Base-by-base conservation (phyloP, 1,139 yeast genomes). In the Candida neerlandica region DNA sequence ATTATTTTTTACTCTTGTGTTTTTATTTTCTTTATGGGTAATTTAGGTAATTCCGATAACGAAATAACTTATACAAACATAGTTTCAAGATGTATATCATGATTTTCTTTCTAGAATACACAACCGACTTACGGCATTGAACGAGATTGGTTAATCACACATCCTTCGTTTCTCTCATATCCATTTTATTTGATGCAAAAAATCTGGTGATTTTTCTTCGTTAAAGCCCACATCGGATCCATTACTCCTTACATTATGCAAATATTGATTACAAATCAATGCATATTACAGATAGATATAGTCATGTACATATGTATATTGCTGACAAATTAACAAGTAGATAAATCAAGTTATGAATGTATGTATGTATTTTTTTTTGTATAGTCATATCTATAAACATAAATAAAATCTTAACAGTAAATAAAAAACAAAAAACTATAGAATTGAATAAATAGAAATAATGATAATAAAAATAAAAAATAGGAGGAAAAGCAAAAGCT, bases 311-410 rank as follows among this genome's bases (percentile, higher is more conserved):
- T n/a, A n/a, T n/a, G n/a, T 3, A 33, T 33, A 9, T 14, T 33
- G 40, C 7, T n/a, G 26, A 35, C 7, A 12, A 9, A 18, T 11
- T n/a, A n/a, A n/a, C n/a, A n/a, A n/a, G n/a, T n/a, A n/a, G n/a
- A n/a, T n/a, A n/a, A n/a, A n/a, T n/a, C n/a, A n/a, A n/a, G n/a
- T n/a, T 9, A 34, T 10, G 4, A 34, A 14, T 34, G 15, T 34
- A 7, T 15, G 7, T 34, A 16, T 40, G 16, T 40, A 41, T 41
- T 29, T 41, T 41, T 41, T 29, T 41, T 41, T 41, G 34, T 40
- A 40, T 41, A 29, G 34, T 30, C 43, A 29, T 27, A 41, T 41
- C 43, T 41, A 41, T 41, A 41, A 40, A 26, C 43, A 40, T 40
- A 27, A 27, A 26, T 26, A 16, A 40, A 15, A 12, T 21, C 21